Conservation (phyloP, 192 early-diverging fungal genomes). For the Lobosporangium transversale region DNA sequence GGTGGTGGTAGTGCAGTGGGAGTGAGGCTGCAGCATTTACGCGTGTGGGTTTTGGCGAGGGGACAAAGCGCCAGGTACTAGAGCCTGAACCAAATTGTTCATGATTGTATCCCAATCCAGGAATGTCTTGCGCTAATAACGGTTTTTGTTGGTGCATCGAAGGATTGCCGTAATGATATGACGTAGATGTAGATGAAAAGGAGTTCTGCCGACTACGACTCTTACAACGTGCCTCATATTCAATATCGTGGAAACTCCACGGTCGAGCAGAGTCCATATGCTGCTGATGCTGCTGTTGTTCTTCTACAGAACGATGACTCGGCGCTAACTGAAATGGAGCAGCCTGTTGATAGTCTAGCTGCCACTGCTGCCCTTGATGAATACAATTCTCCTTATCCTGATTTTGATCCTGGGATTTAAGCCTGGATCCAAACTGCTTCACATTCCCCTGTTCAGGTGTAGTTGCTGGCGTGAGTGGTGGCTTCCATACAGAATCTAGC, state of each 20-base stretch:
- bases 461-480: conserved; percentile 38
- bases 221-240: conserved; percentile 33
- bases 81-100: no score
- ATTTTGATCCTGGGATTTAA: neutral
- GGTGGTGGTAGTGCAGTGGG: neutral
- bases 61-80: neutral
- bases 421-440: conserved; percentile 21
- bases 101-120: neutral
- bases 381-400: neutral
- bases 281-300: conserved; percentile 5
- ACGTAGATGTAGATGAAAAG: neutral
- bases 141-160: no score
- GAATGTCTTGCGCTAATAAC: conserved; percentile 8
- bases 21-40: neutral
- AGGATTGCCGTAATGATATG: neutral
- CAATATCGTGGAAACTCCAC: conserved; percentile 44
- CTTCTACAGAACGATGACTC: neutral
- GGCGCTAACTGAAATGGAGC: neutral
- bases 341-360: conserved; percentile 9
- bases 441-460: conserved; percentile 38
- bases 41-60: conserved; percentile 4
- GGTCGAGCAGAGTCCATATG: conserved; percentile 22
- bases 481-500: conserved; percentile 35
- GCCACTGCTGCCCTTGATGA: conserved; percentile 1
- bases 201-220: conserved; percentile 37